phyloP scores from a whole-genome alignment of 768 basidiomycete genomes.

The Leccinum boreale region DNA sequence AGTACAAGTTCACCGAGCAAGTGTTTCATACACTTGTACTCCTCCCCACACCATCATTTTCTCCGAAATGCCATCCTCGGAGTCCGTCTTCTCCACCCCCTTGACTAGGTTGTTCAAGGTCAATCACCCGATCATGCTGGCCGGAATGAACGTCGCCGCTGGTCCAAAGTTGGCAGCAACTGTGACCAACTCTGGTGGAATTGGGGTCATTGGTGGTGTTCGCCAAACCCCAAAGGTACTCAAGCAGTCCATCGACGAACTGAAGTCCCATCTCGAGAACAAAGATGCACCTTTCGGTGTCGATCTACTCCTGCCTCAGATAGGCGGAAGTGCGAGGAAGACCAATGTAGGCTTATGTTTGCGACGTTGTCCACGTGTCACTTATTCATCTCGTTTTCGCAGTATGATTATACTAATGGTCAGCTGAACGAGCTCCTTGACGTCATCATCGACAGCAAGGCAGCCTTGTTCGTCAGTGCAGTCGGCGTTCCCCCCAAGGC shows the following conservation, averaged over 20 bases:
- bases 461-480: conserved; percentile 78
- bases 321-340: conserved; percentile 79
- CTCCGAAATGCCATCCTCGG: conserved; percentile 58
- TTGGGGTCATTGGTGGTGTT: conserved; percentile 86
- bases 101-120: conserved; percentile 75
- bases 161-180: conserved; percentile 82
- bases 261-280: conserved; percentile 73
- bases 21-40: not conserved
- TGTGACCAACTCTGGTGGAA: conserved; percentile 88
- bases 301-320: conserved; percentile 78
- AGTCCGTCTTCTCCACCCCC: conserved; percentile 64
- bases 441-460: conserved; percentile 70
- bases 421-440: conserved; percentile 75
- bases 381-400: not conserved
- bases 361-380: not conserved
- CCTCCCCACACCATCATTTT: conserved; percentile 4
- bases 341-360: conserved; percentile 54
- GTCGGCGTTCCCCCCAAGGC: conserved; percentile 83
- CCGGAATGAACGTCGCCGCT: conserved; percentile 82
- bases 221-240: conserved; percentile 72
- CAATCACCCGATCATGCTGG: conserved; percentile 82
- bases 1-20: not conserved
- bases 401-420: conserved; percentile 76
- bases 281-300: conserved; percentile 77
- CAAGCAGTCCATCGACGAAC: conserved; percentile 60